These are phyloP conservation scores for Paramecium pentaurelia DNA, from an alignment of 73 alveolate genomes.

Conservation along the genomic window DNA sequence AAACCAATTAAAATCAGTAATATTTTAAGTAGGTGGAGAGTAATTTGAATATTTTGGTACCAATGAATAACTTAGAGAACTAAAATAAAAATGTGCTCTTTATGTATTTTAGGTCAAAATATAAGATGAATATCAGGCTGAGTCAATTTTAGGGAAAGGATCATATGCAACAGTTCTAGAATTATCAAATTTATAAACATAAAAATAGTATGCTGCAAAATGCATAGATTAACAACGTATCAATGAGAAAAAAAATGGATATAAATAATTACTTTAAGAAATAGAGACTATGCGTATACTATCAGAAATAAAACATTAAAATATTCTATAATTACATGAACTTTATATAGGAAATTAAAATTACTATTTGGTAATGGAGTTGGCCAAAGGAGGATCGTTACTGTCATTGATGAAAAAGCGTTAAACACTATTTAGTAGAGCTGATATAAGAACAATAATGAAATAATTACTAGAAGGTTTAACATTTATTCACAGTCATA, in stretches of 20 bases:
- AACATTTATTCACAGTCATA: conserved; percentile 72
- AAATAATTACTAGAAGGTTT: conserved; percentile 78
- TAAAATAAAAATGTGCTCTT: neutral
- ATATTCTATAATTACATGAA: conserved; percentile 6
- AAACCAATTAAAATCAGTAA: neutral
- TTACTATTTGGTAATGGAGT: conserved; percentile 16
- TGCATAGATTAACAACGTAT: conserved; percentile 23
- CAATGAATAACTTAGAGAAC: neutral
- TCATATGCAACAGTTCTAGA: conserved; percentile 36
- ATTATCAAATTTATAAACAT: neutral
- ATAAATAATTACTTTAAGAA: neutral
- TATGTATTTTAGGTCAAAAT: conserved; percentile 9
- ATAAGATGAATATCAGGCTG: conserved; percentile 43
- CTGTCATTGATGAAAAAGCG: neutral
- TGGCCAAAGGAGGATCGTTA: neutral
- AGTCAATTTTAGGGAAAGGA: conserved; percentile 16
- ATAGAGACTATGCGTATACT: conserved; percentile 9
- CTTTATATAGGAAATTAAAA: conserved; percentile 32
- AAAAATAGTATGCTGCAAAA: conserved; percentile 23
- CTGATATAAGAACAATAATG: conserved; percentile 45
- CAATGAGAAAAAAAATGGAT: neutral
- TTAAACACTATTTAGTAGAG: neutral
- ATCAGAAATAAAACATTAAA: neutral
- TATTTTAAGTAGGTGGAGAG: neutral
- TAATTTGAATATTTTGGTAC: neutral